phyloP scores from a whole-genome alignment of 805 yeast species.

The Zygoascus biomembranicola region DNA sequence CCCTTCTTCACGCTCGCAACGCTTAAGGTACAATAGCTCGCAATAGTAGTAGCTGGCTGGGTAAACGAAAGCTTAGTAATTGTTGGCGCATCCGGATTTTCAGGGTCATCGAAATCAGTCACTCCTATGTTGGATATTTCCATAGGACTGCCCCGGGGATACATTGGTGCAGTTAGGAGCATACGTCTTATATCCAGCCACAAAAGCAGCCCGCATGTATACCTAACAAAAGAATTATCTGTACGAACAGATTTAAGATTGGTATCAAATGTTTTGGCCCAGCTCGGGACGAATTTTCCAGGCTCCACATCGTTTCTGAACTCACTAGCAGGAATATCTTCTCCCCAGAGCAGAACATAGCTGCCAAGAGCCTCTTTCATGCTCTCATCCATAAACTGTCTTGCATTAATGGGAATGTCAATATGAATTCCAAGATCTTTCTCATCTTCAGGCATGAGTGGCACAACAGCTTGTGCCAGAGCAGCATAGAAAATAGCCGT shows the following conservation, averaged over 20 bases:
- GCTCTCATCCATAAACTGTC: background rate
- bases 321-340: background rate
- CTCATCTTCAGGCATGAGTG: background rate
- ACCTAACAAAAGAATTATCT: background rate
- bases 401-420: background rate
- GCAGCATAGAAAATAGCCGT: background rate
- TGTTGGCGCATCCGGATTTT: background rate
- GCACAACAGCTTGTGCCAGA: background rate
- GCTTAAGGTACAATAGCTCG: slow-evolving; percentile 3
- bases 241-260: background rate
- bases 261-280: background rate
- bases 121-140: slow-evolving; percentile 7
- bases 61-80: slow-evolving; percentile 3
- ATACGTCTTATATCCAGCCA: background rate
- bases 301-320: background rate
- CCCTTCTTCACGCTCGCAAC: slow-evolving; percentile 3
- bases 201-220: background rate
- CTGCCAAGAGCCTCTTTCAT: background rate
- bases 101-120: background rate
- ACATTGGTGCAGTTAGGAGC: background rate
- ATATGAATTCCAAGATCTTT: background rate
- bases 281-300: too few relatives aligned
- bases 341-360: background rate
- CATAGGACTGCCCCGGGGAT: background rate
- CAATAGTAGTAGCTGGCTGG: slow-evolving; percentile 2